phyloP scores from a whole-genome alignment of 2,329 filamentous ascomycete species.

The Metarhizium sp. region DNA sequence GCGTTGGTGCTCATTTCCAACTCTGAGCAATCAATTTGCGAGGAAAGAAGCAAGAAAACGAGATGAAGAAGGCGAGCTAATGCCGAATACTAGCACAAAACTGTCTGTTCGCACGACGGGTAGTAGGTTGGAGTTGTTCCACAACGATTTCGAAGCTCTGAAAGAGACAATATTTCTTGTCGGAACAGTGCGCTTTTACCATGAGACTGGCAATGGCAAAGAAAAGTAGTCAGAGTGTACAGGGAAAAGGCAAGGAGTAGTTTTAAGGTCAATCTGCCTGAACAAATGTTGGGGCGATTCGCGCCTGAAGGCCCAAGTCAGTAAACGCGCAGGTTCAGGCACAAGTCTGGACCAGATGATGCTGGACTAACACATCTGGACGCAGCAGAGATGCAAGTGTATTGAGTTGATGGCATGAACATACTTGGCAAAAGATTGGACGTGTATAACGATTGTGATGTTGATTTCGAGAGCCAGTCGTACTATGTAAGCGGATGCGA shows the following conservation, averaged over 20 bases:
- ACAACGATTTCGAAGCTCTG: not conserved
- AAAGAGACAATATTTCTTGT: not conserved
- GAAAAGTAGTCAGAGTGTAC: too few species aligned
- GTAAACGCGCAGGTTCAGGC: not conserved
- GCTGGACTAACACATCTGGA: not conserved
- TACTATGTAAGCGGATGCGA: not conserved
- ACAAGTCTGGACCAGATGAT: not conserved
- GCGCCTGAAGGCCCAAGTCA: constrained; percentile 6
- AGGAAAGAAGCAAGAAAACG: not conserved
- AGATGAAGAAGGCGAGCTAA: not conserved
- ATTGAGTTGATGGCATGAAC: not conserved
- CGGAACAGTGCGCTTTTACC: not conserved
- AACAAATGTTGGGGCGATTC: constrained; percentile 1
- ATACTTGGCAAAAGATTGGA: not conserved
- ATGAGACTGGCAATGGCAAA: not conserved
- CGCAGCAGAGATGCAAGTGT: not conserved
- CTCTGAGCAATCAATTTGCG: not conserved
- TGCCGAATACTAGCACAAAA: too few species aligned
- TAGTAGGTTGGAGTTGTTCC: not conserved
- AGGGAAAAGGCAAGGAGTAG: too few species aligned
- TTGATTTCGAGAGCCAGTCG: not conserved
- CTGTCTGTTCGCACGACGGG: too few species aligned
- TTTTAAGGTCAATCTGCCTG: not conserved
- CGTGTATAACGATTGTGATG: not conserved
- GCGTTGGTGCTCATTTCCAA: constrained; percentile 5